Evolutionary conservation across 768 basidiomycete genomes (phyloP), one percentile per base, ranked within the genome.

Genomic region (Mycena crocata): DNA sequence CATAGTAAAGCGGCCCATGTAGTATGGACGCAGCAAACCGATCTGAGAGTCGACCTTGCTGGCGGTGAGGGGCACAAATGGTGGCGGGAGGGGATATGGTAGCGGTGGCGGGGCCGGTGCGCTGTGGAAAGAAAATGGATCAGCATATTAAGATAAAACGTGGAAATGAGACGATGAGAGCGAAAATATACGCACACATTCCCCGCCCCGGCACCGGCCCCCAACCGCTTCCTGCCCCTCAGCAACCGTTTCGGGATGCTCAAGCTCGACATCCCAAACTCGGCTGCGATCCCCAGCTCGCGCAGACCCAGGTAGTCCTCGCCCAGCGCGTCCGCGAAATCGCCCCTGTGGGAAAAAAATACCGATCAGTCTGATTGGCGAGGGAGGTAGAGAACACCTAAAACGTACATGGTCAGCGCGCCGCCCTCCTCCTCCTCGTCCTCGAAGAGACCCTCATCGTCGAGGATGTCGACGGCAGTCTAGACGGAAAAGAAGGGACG

Each of bases 241-340:
- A 96, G 86, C 34, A 98, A 78, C 66, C 83, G 86, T 78, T 90
- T 91, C 13, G 96, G 96, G 37, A 97, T 86, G 21, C 84, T 86
- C 57, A 98, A 85, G 69, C 86, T 91, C 19, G 90, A 86, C 66
- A 97, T 81, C 17, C 93, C 94, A 54, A 93, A 84, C 73, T 98
- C 96, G 45, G 86, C 87, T 24, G 94, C 95, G 55, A 98, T 94
- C 32, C 96, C 96, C 46, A 95, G 81, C 73, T 93, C 95, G 54
- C 89, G 87, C 30, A 98, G 84, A 14, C 96, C 96, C 15, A 98
- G 86, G 80, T 96, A 97, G 77, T 99, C 96, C 72, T 96, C 95
- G 34, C 95, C 96, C 19, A 96, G 85, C 19, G 89, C 84, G 55
- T 95, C 93, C 0, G 94, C 91, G 76, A 97, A 95, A 72, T 93